Evolutionary conservation across 192 early-diverging fungal genomes (phyloP).

Genomic region (Gorgonomyces haynaldii): DNA sequence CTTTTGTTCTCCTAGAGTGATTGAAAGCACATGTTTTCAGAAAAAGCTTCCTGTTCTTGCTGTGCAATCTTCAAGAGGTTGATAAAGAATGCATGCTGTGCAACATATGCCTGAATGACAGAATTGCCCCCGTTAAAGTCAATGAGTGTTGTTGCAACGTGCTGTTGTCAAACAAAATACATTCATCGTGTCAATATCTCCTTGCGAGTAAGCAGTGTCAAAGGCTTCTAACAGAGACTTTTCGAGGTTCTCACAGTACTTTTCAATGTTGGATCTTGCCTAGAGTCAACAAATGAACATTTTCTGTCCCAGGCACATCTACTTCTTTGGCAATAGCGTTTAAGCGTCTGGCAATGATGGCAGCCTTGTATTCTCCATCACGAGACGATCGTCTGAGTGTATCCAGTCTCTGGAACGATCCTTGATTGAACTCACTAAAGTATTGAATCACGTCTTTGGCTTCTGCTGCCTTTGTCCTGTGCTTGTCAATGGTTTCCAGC

Average conservation of each 20-base stretch:
- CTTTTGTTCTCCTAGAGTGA: background rate
- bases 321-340: conserved; percentile 78
- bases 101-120: conserved; percentile 87
- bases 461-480: conserved; percentile 74
- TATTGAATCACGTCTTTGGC: conserved; percentile 85
- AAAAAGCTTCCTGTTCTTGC: conserved; percentile 18
- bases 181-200: conserved; percentile 63
- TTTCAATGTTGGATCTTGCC: conserved; percentile 78
- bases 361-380: conserved; percentile 83
- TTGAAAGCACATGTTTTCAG: conserved; percentile 7
- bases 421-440: conserved; percentile 83
- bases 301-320: conserved; percentile 53
- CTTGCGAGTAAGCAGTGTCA: conserved; percentile 69
- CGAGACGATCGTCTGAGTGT: conserved; percentile 56
- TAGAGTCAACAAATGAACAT: conserved; percentile 29
- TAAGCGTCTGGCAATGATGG: conserved; percentile 71
- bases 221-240: conserved; percentile 78
- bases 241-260: conserved; percentile 86
- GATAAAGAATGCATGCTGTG: conserved; percentile 95
- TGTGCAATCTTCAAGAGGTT: conserved; percentile 59
- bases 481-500: conserved; percentile 90
- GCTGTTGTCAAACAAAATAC: conserved; percentile 49
- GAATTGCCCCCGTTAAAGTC: conserved; percentile 96
- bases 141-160: conserved; percentile 70
- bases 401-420: conserved; percentile 61